Conservation (phyloP, 306 rosid genomes). For the Fragaria iinumae region DNA sequence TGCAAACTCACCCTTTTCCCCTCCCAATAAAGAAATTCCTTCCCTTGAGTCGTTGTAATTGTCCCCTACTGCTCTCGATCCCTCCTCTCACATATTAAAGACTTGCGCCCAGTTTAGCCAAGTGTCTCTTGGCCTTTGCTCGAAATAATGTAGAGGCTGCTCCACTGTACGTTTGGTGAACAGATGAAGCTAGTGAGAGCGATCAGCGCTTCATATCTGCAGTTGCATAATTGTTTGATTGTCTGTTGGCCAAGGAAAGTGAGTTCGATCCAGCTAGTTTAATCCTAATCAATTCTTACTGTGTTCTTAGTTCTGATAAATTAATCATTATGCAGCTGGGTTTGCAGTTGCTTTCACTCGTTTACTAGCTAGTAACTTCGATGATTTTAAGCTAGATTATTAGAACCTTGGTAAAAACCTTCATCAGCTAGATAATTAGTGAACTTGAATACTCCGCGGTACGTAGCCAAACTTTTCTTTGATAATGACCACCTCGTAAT, state of each 20-base stretch:
- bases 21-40: background rate
- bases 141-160: background rate
- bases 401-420: too few species aligned
- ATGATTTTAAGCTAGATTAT: background rate
- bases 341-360: background rate
- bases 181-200: background rate
- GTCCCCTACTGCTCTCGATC: background rate
- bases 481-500: background rate
- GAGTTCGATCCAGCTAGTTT: background rate
- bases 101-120: background rate
- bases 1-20: background rate
- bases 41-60: background rate
- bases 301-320: background rate
- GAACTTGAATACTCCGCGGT: background rate
- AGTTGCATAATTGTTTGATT: background rate
- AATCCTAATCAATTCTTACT: background rate
- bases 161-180: background rate
- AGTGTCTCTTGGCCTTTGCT: constrained; percentile 4
- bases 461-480: background rate
- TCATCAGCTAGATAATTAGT: background rate
- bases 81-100: background rate
- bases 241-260: background rate
- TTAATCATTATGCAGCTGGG: background rate
- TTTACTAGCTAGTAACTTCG: background rate
- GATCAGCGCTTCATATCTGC: background rate